phyloP scores from a whole-genome alignment of 352 stramenopile species.

The Phytopythium montanum region DNA sequence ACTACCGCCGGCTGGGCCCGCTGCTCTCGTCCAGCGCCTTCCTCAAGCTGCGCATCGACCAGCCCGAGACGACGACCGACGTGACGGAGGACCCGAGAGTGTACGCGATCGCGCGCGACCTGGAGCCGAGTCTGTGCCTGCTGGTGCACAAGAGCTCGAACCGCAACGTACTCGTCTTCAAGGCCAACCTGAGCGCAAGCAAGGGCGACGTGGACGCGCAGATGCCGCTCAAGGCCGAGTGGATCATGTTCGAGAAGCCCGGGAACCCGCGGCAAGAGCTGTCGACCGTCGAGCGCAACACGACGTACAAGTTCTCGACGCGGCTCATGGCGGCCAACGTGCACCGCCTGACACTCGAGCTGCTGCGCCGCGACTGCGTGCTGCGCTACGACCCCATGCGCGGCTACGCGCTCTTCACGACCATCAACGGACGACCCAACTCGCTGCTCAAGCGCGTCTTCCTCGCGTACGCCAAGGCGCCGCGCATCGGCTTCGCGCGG shows the following conservation, averaged over 20 bases:
- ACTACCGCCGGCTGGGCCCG: slow-evolving; percentile 54
- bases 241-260: slow-evolving; percentile 66
- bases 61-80: slow-evolving; percentile 18
- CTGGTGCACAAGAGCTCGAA: slow-evolving; percentile 62
- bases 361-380: slow-evolving; percentile 42
- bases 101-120: slow-evolving; percentile 40
- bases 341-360: slow-evolving; percentile 39
- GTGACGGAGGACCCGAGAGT: slow-evolving; percentile 36
- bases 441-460: slow-evolving; percentile 48
- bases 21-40: slow-evolving; percentile 35
- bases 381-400: slow-evolving; percentile 35
- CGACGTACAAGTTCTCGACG: slow-evolving; percentile 46
- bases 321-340: slow-evolving; percentile 40
- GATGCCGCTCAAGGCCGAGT: slow-evolving; percentile 44
- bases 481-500: slow-evolving; percentile 28
- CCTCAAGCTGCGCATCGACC: slow-evolving; percentile 40
- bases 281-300: slow-evolving; percentile 46
- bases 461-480: slow-evolving; percentile 32
- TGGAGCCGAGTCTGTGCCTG: slow-evolving; percentile 46
- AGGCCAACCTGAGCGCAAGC: slow-evolving; percentile 21
- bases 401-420: slow-evolving; percentile 46
- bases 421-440: slow-evolving; percentile 55
- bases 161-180: slow-evolving; percentile 53
- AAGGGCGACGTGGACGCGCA: slow-evolving; percentile 27
- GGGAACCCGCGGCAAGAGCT: slow-evolving; percentile 53